Evolutionary conservation across 1,284 basidiomycete species (phyloP).

Genomic region (Melampsora abietis-canadensis): DNA sequence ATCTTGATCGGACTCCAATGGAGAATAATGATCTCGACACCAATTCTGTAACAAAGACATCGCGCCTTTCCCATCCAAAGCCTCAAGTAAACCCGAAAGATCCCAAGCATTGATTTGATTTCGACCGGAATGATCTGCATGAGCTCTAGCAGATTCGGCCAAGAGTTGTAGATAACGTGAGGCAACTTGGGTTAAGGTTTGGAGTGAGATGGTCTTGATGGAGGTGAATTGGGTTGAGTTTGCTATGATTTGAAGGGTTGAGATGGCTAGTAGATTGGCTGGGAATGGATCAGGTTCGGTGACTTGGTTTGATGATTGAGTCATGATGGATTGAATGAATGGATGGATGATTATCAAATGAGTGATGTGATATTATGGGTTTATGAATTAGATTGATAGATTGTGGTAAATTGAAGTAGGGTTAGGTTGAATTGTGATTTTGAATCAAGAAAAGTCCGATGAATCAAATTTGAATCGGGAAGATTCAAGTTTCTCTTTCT

Average conservation of each 20-base stretch:
- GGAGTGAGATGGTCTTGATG: constrained; percentile 19
- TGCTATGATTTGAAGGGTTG: constrained; percentile 19
- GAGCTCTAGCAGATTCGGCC: background rate
- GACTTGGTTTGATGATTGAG: background rate
- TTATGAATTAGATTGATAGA: too few species aligned
- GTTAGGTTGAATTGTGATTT: too few species aligned
- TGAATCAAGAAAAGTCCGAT: too few species aligned
- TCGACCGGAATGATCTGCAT: constrained; percentile 18
- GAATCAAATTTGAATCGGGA: too few species aligned
- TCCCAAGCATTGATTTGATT: constrained; percentile 25
- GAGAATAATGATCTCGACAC: background rate
- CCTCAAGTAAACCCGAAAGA: background rate
- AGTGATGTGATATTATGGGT: too few species aligned
- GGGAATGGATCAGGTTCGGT: constrained; percentile 11
- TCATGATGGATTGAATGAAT: too few species aligned
- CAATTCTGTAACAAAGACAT: constrained; percentile 15
- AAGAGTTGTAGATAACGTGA: constrained; percentile 20
- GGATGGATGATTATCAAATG: too few species aligned
- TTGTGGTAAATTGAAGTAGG: too few species aligned
- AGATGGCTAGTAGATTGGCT: constrained; percentile 5
- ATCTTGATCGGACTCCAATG: background rate
- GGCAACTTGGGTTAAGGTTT: constrained; percentile 3
- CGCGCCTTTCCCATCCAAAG: background rate
- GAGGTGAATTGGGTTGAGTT: constrained; percentile 30
- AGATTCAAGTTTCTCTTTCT: too few species aligned